Conservation (phyloP, 441 rosid genomes). For the Manihot esculenta region DNA sequence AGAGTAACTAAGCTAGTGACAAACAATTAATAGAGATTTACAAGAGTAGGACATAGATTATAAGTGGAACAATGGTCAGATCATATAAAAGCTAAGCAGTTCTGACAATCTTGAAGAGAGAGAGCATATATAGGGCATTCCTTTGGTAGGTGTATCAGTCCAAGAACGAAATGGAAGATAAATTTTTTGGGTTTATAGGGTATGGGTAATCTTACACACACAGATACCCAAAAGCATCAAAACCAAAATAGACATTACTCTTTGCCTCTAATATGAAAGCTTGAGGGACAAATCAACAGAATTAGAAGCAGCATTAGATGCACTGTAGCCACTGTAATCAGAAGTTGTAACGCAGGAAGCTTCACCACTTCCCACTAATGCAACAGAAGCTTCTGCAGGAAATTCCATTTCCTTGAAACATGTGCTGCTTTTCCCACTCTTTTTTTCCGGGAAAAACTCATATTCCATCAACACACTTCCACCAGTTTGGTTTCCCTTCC, state of each 20-base stretch:
- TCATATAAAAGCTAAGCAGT: not conserved
- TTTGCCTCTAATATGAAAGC: constrained; percentile 48
- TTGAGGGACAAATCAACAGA: constrained; percentile 82
- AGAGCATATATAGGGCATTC: constrained; percentile 21
- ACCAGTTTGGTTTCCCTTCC: constrained; percentile 38
- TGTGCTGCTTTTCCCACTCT: constrained; percentile 28
- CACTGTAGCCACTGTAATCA: constrained; percentile 16
- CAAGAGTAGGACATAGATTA: constrained; percentile 1
- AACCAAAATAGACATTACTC: constrained; percentile 25
- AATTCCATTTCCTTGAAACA: constrained; percentile 41
- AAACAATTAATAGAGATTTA: not conserved
- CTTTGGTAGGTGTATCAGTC: constrained; percentile 31
- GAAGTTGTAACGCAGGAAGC: constrained; percentile 32
- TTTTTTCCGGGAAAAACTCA: constrained; percentile 68
- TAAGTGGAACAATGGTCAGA: constrained; percentile 14
- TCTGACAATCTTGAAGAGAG: constrained; percentile 27
- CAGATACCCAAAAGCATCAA: constrained; percentile 32
- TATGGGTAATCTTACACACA: constrained; percentile 10
- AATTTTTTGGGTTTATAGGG: constrained; percentile 20
- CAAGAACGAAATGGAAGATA: constrained; percentile 37
- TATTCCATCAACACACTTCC: constrained; percentile 45
- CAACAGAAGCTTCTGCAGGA: constrained; percentile 35
- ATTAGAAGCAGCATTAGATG: constrained; percentile 24
- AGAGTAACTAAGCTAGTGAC: not conserved
- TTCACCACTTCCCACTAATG: constrained; percentile 33